Evolutionary conservation across 2,329 filamentous ascomycete species (phyloP).

Genomic region (Calonectria pauciramosa): DNA sequence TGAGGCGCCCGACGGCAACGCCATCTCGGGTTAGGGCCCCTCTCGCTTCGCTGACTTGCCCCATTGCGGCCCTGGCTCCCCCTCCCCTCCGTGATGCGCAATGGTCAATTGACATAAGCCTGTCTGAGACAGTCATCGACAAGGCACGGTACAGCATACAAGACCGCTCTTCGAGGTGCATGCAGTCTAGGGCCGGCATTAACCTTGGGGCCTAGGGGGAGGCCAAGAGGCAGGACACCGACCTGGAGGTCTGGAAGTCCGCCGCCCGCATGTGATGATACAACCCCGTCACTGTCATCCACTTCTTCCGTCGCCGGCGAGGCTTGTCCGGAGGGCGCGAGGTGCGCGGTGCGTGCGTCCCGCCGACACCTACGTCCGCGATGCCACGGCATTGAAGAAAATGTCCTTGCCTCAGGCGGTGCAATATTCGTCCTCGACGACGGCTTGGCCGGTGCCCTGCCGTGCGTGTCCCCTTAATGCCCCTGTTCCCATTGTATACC

Average conservation of each 20-base stretch:
- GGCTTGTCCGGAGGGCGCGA: neutral
- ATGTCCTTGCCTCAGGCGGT: slow-evolving; percentile 23
- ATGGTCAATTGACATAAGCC: slow-evolving; percentile 26
- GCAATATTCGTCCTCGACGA: slow-evolving; percentile 19
- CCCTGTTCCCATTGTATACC: slow-evolving; percentile 20
- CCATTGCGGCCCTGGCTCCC: slow-evolving; percentile 16
- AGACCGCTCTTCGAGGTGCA: slow-evolving; percentile 5
- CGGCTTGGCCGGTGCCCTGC: slow-evolving; percentile 16
- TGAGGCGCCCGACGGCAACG: slow-evolving; percentile 41
- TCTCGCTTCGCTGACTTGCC: slow-evolving; percentile 26
- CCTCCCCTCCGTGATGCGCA: slow-evolving; percentile 17
- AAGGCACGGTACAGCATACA: slow-evolving; percentile 10
- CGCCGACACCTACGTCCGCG: slow-evolving; percentile 15
- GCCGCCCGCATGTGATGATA: slow-evolving; percentile 28
- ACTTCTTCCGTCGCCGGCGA: neutral
- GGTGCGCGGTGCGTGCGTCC: slow-evolving; percentile 7
- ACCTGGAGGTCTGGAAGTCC: neutral
- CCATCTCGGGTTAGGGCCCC: slow-evolving; percentile 41
- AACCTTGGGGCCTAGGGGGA: slow-evolving; percentile 9
- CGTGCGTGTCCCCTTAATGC: slow-evolving; percentile 10
- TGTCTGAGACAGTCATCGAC: slow-evolving; percentile 5
- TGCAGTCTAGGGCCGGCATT: slow-evolving; percentile 23
- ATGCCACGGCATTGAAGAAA: slow-evolving; percentile 31
- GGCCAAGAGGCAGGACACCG: neutral
- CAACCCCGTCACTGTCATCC: slow-evolving; percentile 17